A percentile compares a stretch with the other conserved stretches of the same genome.
phyloP scores from a whole-genome alignment of 345 rosid species.

The Eucalyptus albens region DNA sequence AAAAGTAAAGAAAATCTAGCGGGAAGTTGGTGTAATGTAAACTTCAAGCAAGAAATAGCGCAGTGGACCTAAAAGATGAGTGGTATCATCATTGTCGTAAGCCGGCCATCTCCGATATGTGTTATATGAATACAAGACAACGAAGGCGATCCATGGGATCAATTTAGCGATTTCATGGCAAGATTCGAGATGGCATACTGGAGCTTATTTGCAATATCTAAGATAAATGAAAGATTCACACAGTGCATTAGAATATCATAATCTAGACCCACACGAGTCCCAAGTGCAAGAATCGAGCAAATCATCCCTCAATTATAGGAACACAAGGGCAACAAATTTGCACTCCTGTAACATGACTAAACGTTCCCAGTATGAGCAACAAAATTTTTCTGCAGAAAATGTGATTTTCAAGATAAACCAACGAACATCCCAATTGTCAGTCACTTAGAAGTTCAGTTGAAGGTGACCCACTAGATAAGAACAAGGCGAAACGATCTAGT shows the following conservation, averaged over 20 bases:
- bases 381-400: not conserved
- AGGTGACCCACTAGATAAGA: not conserved
- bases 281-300: not conserved
- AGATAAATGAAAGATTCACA: not conserved
- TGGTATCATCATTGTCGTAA: not conserved
- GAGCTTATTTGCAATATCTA: not conserved
- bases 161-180: not conserved
- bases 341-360: not conserved
- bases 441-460: not conserved
- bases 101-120: not conserved
- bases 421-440: not conserved
- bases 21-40: not conserved
- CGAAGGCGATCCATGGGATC: not conserved
- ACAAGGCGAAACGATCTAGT: not conserved
- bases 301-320: not conserved
- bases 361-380: not conserved
- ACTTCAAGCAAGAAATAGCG: not conserved
- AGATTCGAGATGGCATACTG: not conserved
- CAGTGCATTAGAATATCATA: not conserved
- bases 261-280: not conserved
- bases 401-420: rapidly evolving
- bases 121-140: not conserved
- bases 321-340: not conserved
- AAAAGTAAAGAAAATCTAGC: not conserved
- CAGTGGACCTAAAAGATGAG: not conserved